Base-by-base conservation (phyloP, 495 filamentous ascomycete species). In the Penicillium cataractarum region DNA sequence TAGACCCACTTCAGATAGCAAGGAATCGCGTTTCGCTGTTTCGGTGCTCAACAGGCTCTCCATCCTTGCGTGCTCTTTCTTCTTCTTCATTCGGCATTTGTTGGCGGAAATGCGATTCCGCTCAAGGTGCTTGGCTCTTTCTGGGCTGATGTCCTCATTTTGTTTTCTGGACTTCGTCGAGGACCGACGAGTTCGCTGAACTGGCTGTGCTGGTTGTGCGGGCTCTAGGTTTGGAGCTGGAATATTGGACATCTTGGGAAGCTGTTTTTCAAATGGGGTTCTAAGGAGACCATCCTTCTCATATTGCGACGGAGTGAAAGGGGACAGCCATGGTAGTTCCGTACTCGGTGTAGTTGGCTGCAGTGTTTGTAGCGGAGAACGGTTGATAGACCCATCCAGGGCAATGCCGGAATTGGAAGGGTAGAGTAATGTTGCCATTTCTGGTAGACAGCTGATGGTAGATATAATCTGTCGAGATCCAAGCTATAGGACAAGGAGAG, bases 51-150 rank as follows among this genome's bases (percentile, higher is more conserved):
- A 54, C 0, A 51, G 31, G 4, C 39, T 59, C 35, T 72, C 52
- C 26, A 72, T 70, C 27, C 56, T 42, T 21, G 69, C 52, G 24
- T 72, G 62, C 56, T 70, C 64, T 0, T 46, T 29, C 62, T 72
- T 72, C 27, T 64, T 70, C 35, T 69, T 67, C 31, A 50, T 27
- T 27, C 69, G 64, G 46, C 69, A 72, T 53, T 72, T 72, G 57
- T 65, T 72, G n/a, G 69, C 69, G 35, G 69, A 68, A 46, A 72
- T 55, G 17, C 69, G 64, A 55, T 72, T 72, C 22, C 69, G 62
- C 57, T 72, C 69, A 19, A 72, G 66, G 44, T 70, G 69, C 29
- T 54, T 63, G 27, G 67, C 62, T 4, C 69, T 55, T 21, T 65
- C 60, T 13, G 67, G 60, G 46, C 51, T 64, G n/a, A 67, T 37